phyloP scores from a whole-genome alignment of 1,284 basidiomycete genomes.

The Crucibulum parvulum region DNA sequence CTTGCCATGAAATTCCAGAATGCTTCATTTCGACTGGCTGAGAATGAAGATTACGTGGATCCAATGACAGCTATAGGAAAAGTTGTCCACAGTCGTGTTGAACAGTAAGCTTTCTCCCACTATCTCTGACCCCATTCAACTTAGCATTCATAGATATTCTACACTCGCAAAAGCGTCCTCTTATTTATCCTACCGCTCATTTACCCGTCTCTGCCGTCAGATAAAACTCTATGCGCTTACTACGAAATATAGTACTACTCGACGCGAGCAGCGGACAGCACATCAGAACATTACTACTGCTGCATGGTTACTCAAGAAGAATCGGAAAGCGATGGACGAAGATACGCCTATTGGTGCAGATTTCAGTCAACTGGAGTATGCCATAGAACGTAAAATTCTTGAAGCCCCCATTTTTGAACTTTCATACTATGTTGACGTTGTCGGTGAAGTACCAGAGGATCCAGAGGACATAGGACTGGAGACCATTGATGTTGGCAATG shows the following conservation, averaged over 20 bases:
- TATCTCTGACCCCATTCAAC: background rate
- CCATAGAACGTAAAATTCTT: conserved; percentile 84
- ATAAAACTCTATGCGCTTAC: conserved; percentile 54
- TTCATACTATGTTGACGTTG: conserved; percentile 84
- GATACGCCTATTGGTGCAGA: conserved; percentile 60
- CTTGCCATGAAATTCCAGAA: conserved; percentile 75
- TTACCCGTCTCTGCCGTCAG: conserved; percentile 62
- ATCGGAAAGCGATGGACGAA: conserved; percentile 54
- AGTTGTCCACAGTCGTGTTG: conserved; percentile 63
- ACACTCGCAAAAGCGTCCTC: conserved; percentile 34
- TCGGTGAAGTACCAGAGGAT: conserved; percentile 66
- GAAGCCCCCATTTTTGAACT: conserved; percentile 80
- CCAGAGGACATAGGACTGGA: conserved; percentile 43
- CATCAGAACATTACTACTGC: conserved; percentile 14
- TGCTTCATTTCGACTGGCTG: conserved; percentile 70
- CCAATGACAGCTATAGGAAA: conserved; percentile 73
- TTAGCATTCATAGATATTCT: conserved; percentile 27
- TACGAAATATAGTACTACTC: conserved; percentile 34
- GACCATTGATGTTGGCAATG: conserved; percentile 81
- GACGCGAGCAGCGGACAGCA: conserved; percentile 28
- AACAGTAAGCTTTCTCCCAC: conserved; percentile 48
- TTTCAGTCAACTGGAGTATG: conserved; percentile 77
- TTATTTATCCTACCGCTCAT: conserved; percentile 54
- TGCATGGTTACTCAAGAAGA: conserved; percentile 35
- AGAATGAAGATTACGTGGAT: conserved; percentile 79